phyloP scores from a whole-genome alignment of 164 flowering plant species.

The Kalanchoe fedtschenkoi region DNA sequence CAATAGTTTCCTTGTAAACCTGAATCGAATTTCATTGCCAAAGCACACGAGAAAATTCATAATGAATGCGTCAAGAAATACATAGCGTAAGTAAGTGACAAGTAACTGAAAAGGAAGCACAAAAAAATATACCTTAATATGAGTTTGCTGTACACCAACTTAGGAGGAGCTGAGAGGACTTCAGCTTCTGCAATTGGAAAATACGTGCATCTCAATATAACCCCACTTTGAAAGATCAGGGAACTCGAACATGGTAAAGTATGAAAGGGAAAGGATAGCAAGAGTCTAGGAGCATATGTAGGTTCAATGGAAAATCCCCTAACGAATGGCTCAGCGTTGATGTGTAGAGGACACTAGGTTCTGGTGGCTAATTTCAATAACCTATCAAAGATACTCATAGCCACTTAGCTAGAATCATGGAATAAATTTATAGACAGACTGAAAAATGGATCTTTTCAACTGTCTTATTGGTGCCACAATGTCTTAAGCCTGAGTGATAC shows the following conservation, averaged over 20 bases:
- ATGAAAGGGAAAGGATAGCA: background rate
- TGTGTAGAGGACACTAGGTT: too few relatives aligned
- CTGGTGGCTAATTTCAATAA: too few relatives aligned
- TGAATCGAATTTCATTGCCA: background rate
- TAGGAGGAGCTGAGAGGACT: slow-evolving; percentile 92
- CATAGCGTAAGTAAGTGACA: background rate
- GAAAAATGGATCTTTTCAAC: too few relatives aligned
- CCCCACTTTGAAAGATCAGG: background rate
- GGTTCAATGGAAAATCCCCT: too few relatives aligned
- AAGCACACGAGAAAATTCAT: background rate
- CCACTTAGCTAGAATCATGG: too few relatives aligned
- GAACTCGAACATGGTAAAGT: background rate
- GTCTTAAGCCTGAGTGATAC: too few relatives aligned
- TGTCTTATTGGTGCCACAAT: too few relatives aligned
- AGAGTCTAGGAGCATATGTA: background rate
- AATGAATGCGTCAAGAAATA: background rate
- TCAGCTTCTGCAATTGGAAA: slow-evolving; percentile 57
- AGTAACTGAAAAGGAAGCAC: background rate
- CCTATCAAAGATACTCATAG: too few relatives aligned
- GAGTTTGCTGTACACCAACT: slow-evolving; percentile 78
- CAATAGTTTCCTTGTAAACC: slow-evolving; percentile 4
- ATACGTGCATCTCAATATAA: background rate
- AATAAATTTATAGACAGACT: too few relatives aligned
- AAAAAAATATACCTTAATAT: slow-evolving; percentile 43
- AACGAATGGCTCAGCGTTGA: too few relatives aligned